Base-by-base conservation (phyloP, 1,284 basidiomycete species). In the Cutaneotrichosporon cutaneum region DNA sequence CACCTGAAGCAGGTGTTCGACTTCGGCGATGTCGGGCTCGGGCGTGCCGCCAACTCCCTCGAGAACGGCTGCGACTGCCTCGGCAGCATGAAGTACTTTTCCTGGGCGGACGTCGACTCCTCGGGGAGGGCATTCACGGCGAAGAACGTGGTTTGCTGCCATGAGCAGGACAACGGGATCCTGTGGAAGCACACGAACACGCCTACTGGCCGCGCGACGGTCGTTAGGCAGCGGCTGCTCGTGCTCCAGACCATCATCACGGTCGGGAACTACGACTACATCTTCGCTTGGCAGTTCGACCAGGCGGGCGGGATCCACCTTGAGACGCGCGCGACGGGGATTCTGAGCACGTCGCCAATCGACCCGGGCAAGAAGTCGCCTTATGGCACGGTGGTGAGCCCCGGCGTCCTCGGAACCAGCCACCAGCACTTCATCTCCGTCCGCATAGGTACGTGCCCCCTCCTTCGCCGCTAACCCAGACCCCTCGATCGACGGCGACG, bases 101-200 rank as follows among this genome's bases (percentile, higher is more conserved):
- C 39, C 16, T 55, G 54, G 54, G 26, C 24, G 26, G 54, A 55
- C 27, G 39, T 55, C 54, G 26, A 55, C 54, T 55, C 36, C 26
- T n/a, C 26, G 35, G 54, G 54, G 18, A 18, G 11, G 7, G 39
- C 54, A 8, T 14, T 27, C 26, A 27, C 22, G 26, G 22, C n/a
- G 26, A 55, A 45, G 39, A 55, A 55, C 35, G 42, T 45, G 26
- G 54, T 55, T n/a, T 55, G 54, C 54, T 44, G 78, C 48, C 80
- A 82, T 67, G 81, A 82, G 66, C 73, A 81, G 62, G 81, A 81
- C 66, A 72, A 76, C 35, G 80, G 80, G 2, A 67, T 81, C 35
- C 70, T 71, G 6, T 55, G 54, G 54, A 55, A 55, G 54, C 54
- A 55, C 54, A 55, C 54, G 2, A 55, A 55, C 54, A 27, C 36